A percentile compares a stretch with the other conserved stretches of the same genome.
Conservation (phyloP, 2,329 filamentous ascomycete genomes). For the Fusarium sp. region DNA sequence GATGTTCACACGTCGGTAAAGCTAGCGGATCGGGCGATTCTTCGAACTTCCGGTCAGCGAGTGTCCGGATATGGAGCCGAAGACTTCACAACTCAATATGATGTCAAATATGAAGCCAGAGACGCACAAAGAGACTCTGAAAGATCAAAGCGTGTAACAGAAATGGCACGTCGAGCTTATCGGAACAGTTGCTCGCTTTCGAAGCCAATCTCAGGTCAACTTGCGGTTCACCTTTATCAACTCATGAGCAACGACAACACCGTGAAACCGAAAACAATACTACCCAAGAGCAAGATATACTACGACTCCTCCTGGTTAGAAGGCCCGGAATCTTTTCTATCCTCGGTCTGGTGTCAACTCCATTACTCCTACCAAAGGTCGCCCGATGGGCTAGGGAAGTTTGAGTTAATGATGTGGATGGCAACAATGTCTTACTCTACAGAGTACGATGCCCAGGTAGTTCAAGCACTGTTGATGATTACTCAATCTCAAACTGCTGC, state of each 20-base stretch:
- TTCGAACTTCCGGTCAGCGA: conserved; percentile 17
- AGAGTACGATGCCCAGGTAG: neutral
- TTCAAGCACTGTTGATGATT: conserved; percentile 14
- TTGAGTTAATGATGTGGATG: neutral
- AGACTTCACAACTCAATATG: conserved; percentile 15
- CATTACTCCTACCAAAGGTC: neutral
- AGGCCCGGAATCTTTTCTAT: neutral
- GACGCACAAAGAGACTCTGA: neutral
- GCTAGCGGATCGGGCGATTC: conserved; percentile 33
- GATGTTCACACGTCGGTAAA: neutral
- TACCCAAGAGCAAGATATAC: conserved; percentile 1
- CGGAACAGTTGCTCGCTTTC: neutral
- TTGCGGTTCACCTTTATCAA: conserved; percentile 3
- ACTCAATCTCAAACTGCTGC: neutral
- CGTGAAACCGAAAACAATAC: neutral
- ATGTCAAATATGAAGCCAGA: conserved; percentile 27
- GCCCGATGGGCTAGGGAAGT: neutral
- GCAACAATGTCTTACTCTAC: neutral
- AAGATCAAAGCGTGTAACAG: neutral
- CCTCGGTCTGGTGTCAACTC: neutral
- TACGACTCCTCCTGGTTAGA: conserved; percentile 1
- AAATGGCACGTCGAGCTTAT: conserved; percentile 5
- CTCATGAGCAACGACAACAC: neutral
- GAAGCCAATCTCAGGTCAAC: neutral
- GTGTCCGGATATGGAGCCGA: conserved; percentile 43